These are phyloP conservation scores for Hyaloscypha hepaticicola DNA, from an alignment of 495 filamentous ascomycete species.

Conservation along the genomic window DNA sequence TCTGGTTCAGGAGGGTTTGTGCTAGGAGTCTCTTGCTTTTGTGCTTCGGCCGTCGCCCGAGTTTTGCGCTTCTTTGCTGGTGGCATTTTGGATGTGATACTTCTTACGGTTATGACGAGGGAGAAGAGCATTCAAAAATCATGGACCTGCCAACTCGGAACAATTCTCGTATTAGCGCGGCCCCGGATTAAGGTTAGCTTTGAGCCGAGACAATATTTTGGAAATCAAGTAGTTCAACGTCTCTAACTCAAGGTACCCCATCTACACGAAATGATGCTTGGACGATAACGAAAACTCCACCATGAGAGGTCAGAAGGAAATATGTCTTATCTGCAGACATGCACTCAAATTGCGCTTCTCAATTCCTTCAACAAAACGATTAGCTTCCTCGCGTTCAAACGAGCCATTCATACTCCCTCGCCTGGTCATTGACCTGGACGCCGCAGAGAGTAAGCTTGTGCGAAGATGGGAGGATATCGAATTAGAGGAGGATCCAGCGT, in stretches of 20 bases:
- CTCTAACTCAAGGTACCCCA: neutral
- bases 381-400: neutral
- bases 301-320: slow-evolving; percentile 15
- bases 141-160: too few species aligned
- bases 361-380: slow-evolving; percentile 6
- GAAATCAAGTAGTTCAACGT: neutral
- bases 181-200: too few species aligned
- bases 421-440: slow-evolving; percentile 31
- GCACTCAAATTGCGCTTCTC: neutral
- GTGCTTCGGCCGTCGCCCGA: slow-evolving; percentile 27
- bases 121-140: too few species aligned
- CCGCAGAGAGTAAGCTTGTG: slow-evolving; percentile 21
- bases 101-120: too few species aligned
- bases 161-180: too few species aligned
- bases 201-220: neutral
- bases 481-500: neutral
- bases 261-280: neutral
- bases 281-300: neutral
- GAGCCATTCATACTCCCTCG: slow-evolving; percentile 26
- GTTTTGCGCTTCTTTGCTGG: slow-evolving; percentile 52
- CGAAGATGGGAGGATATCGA: slow-evolving; percentile 14
- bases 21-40: slow-evolving; percentile 19
- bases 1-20: slow-evolving; percentile 15
- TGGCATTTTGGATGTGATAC: slow-evolving; percentile 36
- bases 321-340: slow-evolving; percentile 21